Conservation (phyloP, 208 protist species). For the Acanthamoeba sp. region DNA sequence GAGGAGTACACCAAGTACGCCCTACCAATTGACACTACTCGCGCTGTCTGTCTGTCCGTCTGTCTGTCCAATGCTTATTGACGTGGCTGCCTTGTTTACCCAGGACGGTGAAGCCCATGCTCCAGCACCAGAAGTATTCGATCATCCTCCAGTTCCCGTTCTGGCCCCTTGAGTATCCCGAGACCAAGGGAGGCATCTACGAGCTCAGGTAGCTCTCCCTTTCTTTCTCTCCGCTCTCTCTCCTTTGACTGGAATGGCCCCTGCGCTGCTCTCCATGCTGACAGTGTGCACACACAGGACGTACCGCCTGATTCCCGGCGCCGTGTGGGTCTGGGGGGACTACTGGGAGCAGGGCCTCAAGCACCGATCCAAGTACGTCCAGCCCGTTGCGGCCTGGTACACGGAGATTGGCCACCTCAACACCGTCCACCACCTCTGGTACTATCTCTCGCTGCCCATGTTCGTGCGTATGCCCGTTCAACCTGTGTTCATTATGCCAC, state of each 20-base stretch:
- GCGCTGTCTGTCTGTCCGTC: no score
- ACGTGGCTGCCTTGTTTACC: no score
- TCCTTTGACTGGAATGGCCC: background rate
- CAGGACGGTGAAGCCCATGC: constrained; percentile 63
- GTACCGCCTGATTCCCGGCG: constrained; percentile 44
- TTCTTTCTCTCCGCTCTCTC: background rate
- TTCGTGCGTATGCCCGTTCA: background rate
- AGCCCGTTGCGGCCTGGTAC: constrained; percentile 65
- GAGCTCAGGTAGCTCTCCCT: constrained; percentile 16
- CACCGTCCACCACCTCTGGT: constrained; percentile 61
- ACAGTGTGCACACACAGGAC: background rate
- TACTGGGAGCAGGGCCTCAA: constrained; percentile 69
- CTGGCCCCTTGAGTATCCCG: constrained; percentile 49
- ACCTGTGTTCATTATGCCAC: background rate
- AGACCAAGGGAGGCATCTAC: constrained; percentile 61
- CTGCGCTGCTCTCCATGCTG: no score
- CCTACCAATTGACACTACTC: no score
- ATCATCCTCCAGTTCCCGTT: constrained; percentile 62
- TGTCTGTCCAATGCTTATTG: no score
- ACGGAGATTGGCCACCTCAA: constrained; percentile 62
- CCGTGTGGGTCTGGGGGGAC: constrained; percentile 38
- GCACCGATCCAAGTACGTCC: constrained; percentile 69
- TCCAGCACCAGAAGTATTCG: constrained; percentile 37
- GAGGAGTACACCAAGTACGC: constrained; percentile 31
- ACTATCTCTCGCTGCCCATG: background rate